Conservation (phyloP, 2,329 filamentous ascomycete species). For the Alternaria viburni region DNA sequence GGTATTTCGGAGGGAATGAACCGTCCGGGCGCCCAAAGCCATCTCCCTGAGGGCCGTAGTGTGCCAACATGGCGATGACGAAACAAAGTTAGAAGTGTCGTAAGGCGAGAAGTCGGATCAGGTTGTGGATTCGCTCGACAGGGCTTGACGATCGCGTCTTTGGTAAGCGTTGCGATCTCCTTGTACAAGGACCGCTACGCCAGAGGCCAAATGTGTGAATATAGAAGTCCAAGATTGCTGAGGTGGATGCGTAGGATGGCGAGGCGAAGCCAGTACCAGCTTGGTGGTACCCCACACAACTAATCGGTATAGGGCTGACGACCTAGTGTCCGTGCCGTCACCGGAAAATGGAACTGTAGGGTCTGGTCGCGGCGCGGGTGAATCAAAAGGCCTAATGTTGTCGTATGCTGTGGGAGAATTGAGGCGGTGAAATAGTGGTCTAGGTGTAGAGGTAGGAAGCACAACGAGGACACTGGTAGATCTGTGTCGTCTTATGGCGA, state of each 20-base stretch:
- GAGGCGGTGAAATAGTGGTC: constrained; percentile 17
- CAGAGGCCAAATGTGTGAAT: constrained; percentile 10
- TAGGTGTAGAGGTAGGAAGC: constrained; percentile 4
- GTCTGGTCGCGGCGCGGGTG: constrained; percentile 12
- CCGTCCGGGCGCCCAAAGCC: constrained; percentile 18
- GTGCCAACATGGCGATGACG: constrained; percentile 22
- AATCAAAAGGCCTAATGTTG: constrained; percentile 5
- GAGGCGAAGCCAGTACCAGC: constrained; percentile 27
- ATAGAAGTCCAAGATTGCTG: constrained; percentile 22
- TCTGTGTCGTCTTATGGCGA: constrained; percentile 21
- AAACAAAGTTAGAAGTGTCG: constrained; percentile 10
- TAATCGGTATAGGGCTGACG: constrained; percentile 32
- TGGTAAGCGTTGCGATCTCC: constrained; percentile 8
- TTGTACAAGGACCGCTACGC: constrained; percentile 6
- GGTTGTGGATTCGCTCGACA: constrained; percentile 10
- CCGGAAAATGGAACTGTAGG: background rate
- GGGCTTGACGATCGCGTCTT: constrained; percentile 13
- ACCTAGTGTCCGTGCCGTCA: constrained; percentile 10
- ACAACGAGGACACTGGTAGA: constrained; percentile 14
- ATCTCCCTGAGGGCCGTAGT: constrained; percentile 13
- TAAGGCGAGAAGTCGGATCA: constrained; percentile 13
- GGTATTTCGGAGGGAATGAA: constrained; percentile 13
- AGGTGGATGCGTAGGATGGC: constrained; percentile 16
- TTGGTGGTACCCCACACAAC: constrained; percentile 18
- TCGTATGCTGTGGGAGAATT: constrained; percentile 8